Conservation (phyloP, 495 filamentous ascomycete species). For the Tuber umbilicatum region DNA sequence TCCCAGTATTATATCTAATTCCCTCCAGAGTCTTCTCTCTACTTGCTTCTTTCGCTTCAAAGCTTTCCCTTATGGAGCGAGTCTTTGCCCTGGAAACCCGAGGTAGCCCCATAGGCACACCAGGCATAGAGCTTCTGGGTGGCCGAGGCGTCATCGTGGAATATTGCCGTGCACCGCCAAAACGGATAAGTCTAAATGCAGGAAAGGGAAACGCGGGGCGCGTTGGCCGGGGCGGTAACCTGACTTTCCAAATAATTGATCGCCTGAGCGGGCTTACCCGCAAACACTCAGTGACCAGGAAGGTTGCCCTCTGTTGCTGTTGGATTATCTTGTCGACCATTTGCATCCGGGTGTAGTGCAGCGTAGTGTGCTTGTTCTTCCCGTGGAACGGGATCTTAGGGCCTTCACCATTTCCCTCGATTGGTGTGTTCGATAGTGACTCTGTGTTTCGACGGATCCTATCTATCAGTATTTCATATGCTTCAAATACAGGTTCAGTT, state of each 20-base stretch:
- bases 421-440: neutral
- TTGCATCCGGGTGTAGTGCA: neutral
- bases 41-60: neutral
- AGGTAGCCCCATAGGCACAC: neutral
- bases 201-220: conserved; percentile 5
- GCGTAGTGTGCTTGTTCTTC: neutral
- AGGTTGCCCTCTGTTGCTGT: neutral
- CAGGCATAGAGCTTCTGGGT: no score
- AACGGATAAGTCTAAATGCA: neutral
- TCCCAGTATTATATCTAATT: conserved; percentile 11
- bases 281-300: neutral
- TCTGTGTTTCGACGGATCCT: neutral
- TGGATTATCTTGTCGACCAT: neutral
- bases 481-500: neutral
- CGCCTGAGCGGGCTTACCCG: neutral
- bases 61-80: conserved; percentile 4
- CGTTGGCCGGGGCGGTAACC: neutral
- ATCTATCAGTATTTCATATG: neutral
- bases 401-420: neutral
- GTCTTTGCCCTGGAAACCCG: conserved; percentile 6
- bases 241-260: neutral
- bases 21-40: neutral
- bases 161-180: neutral
- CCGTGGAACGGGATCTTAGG: neutral
- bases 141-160: neutral